These are phyloP conservation scores for Trichothecium roseum DNA, from an alignment of 2,329 filamentous ascomycete species.

Conservation along the genomic window DNA sequence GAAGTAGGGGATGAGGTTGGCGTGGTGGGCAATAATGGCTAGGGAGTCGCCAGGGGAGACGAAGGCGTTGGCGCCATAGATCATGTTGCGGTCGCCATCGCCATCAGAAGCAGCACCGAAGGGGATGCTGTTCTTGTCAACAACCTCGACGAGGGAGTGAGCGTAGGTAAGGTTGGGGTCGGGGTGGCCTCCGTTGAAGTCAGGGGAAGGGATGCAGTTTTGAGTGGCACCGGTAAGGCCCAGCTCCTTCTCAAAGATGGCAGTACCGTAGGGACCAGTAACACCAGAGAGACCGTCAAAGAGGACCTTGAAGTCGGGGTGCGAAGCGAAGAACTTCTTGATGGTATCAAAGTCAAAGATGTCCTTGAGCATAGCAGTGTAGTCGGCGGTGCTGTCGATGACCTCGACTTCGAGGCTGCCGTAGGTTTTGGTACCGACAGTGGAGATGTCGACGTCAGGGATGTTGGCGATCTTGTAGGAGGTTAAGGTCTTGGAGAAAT, in stretches of 20 bases:
- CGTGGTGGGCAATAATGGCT: slow-evolving; percentile 96
- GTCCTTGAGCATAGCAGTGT: slow-evolving; percentile 89
- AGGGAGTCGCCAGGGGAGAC: slow-evolving; percentile 95
- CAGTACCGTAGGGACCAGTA: slow-evolving; percentile 87
- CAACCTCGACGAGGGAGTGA: slow-evolving; percentile 84
- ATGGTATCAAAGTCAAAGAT: slow-evolving; percentile 98
- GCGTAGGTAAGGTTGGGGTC: slow-evolving; percentile 98
- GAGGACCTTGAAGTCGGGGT: slow-evolving; percentile 90
- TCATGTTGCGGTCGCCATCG: slow-evolving; percentile 99
- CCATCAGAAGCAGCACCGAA: slow-evolving; percentile 96
- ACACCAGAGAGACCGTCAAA: slow-evolving; percentile 94
- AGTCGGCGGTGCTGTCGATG: slow-evolving; percentile 86
- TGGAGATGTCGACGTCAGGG: slow-evolving; percentile 73
- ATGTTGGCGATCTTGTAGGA: slow-evolving; percentile 90
- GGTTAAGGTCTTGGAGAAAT: slow-evolving; percentile 77
- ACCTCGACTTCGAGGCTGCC: slow-evolving; percentile 88
- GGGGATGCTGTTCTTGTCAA: slow-evolving; percentile 84
- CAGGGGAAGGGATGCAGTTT: slow-evolving; percentile 84
- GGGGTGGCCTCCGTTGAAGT: slow-evolving; percentile 95
- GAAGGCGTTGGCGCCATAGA: slow-evolving; percentile 93
- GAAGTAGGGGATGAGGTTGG: slow-evolving; percentile 95
- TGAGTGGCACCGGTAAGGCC: slow-evolving; percentile 70
- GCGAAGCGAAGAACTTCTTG: slow-evolving; percentile 78
- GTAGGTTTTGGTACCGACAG: slow-evolving; percentile 74
- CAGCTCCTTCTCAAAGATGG: slow-evolving; percentile 91